These are phyloP conservation scores for Globisporangium splendens DNA, from an alignment of 352 stramenopile species.

Conservation along the genomic window DNA sequence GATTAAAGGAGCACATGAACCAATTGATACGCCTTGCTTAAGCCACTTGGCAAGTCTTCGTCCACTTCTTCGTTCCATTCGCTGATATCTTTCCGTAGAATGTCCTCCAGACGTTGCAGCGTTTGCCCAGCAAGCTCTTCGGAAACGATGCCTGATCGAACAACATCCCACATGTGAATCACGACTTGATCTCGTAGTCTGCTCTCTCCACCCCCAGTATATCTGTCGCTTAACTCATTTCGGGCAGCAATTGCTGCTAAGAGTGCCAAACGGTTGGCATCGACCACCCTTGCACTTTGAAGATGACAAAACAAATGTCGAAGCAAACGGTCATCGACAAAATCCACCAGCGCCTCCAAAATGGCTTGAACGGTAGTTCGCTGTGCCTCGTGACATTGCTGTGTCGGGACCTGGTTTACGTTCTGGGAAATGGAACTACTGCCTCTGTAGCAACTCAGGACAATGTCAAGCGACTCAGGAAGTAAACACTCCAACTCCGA, in stretches of 20 bases:
- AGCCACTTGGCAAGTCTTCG: background rate
- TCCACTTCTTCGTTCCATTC: slow-evolving; percentile 5
- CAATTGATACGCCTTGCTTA: slow-evolving; percentile 5
- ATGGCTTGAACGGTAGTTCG: slow-evolving; percentile 38
- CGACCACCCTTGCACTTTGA: slow-evolving; percentile 17
- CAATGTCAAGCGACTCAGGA: slow-evolving; percentile 37
- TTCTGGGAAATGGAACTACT: slow-evolving; percentile 1
- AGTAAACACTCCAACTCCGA: slow-evolving; percentile 30
- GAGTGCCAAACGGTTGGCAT: slow-evolving; percentile 31
- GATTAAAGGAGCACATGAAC: slow-evolving; percentile 21
- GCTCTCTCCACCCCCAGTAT: background rate
- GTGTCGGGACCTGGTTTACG: background rate
- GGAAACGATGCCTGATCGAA: slow-evolving; percentile 14
- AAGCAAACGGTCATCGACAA: slow-evolving; percentile 37
- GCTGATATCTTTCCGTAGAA: slow-evolving; percentile 14
- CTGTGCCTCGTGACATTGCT: slow-evolving; percentile 47
- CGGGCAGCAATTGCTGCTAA: slow-evolving; percentile 29
- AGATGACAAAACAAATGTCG: slow-evolving; percentile 26
- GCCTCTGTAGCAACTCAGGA: slow-evolving; percentile 56
- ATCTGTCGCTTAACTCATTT: background rate
- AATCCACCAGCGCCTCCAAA: slow-evolving; percentile 51
- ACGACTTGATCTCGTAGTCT: slow-evolving; percentile 30
- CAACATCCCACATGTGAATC: slow-evolving; percentile 36
- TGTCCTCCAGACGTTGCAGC: slow-evolving; percentile 32
- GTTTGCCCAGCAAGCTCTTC: slow-evolving; percentile 30